Base-by-base conservation (phyloP, 371 early-diverging fungal species). In the Lichtheimia hyalospora region DNA sequence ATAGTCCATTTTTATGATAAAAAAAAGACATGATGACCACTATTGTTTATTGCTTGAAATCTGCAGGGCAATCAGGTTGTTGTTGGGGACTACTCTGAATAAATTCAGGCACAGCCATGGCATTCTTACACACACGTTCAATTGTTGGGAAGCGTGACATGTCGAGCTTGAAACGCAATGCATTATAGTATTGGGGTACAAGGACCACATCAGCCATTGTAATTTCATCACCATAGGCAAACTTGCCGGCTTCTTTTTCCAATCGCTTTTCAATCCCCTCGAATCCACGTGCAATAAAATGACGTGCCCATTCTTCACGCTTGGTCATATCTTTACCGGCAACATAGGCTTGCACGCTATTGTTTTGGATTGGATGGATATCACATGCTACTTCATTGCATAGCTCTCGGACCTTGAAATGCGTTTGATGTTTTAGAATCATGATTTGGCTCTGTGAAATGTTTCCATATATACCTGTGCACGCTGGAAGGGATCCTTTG, bases 341-440 rank as follows among this genome's bases (percentile, higher is more conserved):
- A 15, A 86, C 75, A 49, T 86, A 77, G 20, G 82, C 70, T 51
- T 92, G 62, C 0, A 96, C 86, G n/a, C 84, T 68, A 55, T 91
- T 64, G 70, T 96, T 96, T 64, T 94, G 92, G 43, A 95, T 59
- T 3, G 97, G 97, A 66, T 95, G 96, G 50, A 88, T 96, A 65
- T 95, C 97, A 68, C 87, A 79, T 16, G 85, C 88, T 23, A 97
- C 87, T 7, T 86, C 74, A 43, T 80, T 70, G 21, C 84, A 82
- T 49, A 97, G 75, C 1, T 86, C 79, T n/a, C 95, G 84, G 34
- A 34, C 34, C 34, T 34, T 34, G 34, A 34, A n/a, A 34, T 34
- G 34, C 2, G 34, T 34, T 0, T n/a, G n/a, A n/a, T n/a, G n/a
- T n/a, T n/a, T n/a, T n/a, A n/a, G n/a, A n/a, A n/a, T n/a, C n/a